Evolutionary conservation across 257 asterid genomes (phyloP).

Genomic region (Salvia miltiorrhiza): DNA sequence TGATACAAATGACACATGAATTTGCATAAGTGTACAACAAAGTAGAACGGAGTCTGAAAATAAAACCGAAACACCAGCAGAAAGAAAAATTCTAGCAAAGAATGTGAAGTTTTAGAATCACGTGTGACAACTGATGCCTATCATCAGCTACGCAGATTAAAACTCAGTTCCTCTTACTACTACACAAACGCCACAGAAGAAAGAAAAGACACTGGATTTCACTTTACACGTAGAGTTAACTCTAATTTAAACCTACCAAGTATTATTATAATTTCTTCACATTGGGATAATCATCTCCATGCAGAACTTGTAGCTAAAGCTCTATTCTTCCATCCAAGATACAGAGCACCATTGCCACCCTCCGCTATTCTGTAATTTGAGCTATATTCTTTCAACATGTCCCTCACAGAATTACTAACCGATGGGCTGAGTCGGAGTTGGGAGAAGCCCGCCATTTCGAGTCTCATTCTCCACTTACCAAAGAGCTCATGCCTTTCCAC

Average conservation of each 20-base stretch:
- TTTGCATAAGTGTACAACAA: too few relatives aligned
- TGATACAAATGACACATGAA: too few relatives aligned
- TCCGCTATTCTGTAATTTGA: conserved; percentile 52
- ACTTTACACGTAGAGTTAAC: conserved; percentile 24
- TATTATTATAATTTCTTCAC: background rate
- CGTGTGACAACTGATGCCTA: background rate
- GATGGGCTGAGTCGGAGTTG: conserved; percentile 56
- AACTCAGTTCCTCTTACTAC: background rate
- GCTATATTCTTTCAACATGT: conserved; percentile 60
- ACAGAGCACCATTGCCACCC: conserved; percentile 51
- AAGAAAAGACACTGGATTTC: background rate
- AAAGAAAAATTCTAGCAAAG: background rate
- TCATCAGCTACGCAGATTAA: background rate
- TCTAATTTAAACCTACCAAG: background rate
- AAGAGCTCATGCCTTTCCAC: conserved; percentile 89
- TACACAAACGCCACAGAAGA: background rate
- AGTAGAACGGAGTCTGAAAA: background rate
- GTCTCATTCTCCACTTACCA: conserved; percentile 75
- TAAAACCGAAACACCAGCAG: background rate
- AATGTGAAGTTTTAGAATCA: background rate
- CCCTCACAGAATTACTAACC: conserved; percentile 45
- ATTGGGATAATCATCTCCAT: conserved; percentile 45
- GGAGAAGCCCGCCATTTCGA: conserved; percentile 73
- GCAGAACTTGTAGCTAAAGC: conserved; percentile 70
- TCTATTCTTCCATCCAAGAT: conserved; percentile 86